Base-by-base conservation (phyloP, 2,329 filamentous ascomycete species). In the Domatiomyces catenatus region DNA sequence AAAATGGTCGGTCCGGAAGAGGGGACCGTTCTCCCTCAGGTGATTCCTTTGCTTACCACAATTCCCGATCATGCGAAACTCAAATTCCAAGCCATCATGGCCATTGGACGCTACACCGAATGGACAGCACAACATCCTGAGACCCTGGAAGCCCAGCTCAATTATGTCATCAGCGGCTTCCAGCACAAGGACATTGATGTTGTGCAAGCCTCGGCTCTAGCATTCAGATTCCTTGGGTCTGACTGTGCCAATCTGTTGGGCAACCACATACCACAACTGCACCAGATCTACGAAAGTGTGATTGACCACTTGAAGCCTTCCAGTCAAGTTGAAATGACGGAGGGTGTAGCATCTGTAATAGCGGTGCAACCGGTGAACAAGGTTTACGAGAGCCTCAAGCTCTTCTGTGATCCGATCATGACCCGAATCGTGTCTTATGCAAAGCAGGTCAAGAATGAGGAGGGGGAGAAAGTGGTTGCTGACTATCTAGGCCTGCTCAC, bases 11-110 rank as follows among this genome's bases (percentile, higher is more conserved):
- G 90, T 50, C 81, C 81, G 52, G 84, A 94, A 47, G 92, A 98
- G 67, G 83, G 75, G 58, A 81, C 86, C 42, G 86, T 98, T 60
- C 74, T 98, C 42, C 86, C 88, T 2, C 86, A 90, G 62, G 80
- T 98, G 15, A 94, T 98, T 70, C 89, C 89, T 17, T 74, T 98
- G 51, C 80, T 98, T 55, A 87, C 94, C 8, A 86, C 93, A 63
- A 94, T 98, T 54, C 92, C 92, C 0, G 83, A 86, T 62, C 92
- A 98, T 61, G 87, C 96, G 68, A 98, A 96, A 71, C 77, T 98
- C n/a, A 86, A 89, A 6, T 98, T 98, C 68, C 90, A 94, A 55
- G 90, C 90, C 5, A 94, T 96, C 62, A 95, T 98, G 88, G 89
- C 93, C 2, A 77, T 98, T 19, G 92, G 88, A 39, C 79, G 92